Base-by-base conservation (phyloP, 306 rosid genomes). In the Senna tora region DNA sequence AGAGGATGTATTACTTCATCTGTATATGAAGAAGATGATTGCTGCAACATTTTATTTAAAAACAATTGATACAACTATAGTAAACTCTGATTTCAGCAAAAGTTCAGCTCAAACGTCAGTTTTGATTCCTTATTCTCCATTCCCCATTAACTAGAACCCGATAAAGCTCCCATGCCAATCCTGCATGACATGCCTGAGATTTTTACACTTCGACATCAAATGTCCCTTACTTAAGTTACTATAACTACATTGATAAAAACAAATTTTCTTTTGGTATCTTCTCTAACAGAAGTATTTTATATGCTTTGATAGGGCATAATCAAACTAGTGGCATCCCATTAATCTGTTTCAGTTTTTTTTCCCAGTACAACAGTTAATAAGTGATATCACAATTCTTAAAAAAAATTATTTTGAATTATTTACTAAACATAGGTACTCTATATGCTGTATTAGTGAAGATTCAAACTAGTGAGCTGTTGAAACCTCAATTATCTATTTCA, bases 381-480 rank as follows among this genome's bases (percentile, higher is more conserved):
- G 58, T 20, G 6, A 19, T 20, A 20, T 52, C 32, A 20, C 55
- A 16, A 15, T 46, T 6, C 7, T 33, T 65, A n/a, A n/a, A n/a
- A n/a, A n/a, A n/a, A n/a, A n/a, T 14, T 5, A 4, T 1, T 21
- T 21, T 16, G 4, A 9, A 0, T 39, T 38, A 34, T 57, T 19
- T 45, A 47, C n/a, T 52, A 33, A 69, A 63, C 36, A 50, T 13
- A 45, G 56, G 73, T 59, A 66, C 30, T 65, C 42, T n/a, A 50
- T 28, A 39, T 54, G 49, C 67, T 45, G 22, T 17, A 36, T 34
- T 12, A 79, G 20, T 33, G 67, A n/a, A 74, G 56, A 61, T 67
- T 56, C 53, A 59, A 30, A 39, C 20, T 15, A 41, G 17, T 22
- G 42, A 28, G 32, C 2, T 10, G 15, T 10, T 10, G 32, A 7